phyloP scores from a whole-genome alignment of 1,284 basidiomycete genomes.

The Porodaedalea pini region DNA sequence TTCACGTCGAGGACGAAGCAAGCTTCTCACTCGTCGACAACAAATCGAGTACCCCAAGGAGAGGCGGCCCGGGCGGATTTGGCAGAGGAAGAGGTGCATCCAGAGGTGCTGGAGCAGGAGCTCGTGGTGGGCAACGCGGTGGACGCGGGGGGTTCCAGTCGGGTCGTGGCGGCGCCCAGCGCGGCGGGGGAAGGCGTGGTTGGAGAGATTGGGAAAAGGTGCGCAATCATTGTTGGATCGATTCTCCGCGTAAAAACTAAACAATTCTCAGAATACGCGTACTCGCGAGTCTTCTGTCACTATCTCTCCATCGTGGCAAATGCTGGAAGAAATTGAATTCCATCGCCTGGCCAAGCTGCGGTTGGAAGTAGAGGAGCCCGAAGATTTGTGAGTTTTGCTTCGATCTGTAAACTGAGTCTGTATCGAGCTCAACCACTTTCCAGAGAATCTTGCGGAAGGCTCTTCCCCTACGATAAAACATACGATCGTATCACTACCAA shows the following conservation, averaged over 20 bases:
- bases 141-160: constrained; percentile 44
- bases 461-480: constrained; percentile 92
- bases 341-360: constrained; percentile 88
- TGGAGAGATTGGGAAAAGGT: constrained; percentile 97
- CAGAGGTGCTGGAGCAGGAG: constrained; percentile 41
- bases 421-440: constrained; percentile 7
- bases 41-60: constrained; percentile 61
- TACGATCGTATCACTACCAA: constrained; percentile 97
- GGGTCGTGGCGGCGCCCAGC: constrained; percentile 41
- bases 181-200: constrained; percentile 70
- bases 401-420: background rate
- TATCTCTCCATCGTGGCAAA: constrained; percentile 88
- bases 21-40: constrained; percentile 97
- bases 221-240: constrained; percentile 21
- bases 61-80: constrained; percentile 52
- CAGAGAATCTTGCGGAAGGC: constrained; percentile 84
- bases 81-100: constrained; percentile 52
- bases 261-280: constrained; percentile 65
- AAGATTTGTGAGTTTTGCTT: constrained; percentile 67
- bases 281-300: constrained; percentile 92
- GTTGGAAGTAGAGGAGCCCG: constrained; percentile 88
- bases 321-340: constrained; percentile 98
- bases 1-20: constrained; percentile 98
- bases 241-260: constrained; percentile 6
- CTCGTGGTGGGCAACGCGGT: constrained; percentile 42